phyloP scores from a whole-genome alignment of 352 stramenopile genomes.

The Achlya hypogyna region DNA sequence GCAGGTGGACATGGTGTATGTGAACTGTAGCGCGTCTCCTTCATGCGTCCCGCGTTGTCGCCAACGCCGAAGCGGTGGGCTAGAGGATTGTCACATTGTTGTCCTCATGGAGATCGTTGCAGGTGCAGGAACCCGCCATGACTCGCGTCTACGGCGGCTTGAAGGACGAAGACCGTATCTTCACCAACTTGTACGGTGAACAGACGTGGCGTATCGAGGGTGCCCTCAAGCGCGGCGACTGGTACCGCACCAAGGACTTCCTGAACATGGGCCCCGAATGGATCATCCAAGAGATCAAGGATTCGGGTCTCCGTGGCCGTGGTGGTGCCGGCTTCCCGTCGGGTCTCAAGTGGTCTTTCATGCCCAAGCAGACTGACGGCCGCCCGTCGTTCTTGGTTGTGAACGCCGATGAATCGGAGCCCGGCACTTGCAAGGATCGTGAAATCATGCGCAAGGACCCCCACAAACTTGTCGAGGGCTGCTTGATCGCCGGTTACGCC shows the following conservation, averaged over 20 bases:
- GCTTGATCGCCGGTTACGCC: slow-evolving; percentile 95
- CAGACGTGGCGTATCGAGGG: slow-evolving; percentile 82
- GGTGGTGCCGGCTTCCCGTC: slow-evolving; percentile 98
- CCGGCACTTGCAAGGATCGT: slow-evolving; percentile 99
- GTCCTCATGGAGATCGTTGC: not conserved
- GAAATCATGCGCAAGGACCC: slow-evolving; percentile 99
- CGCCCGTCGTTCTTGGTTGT: slow-evolving; percentile 99
- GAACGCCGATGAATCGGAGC: slow-evolving; percentile 99
- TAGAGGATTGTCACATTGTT: no score
- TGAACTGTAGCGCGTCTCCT: slow-evolving; percentile 3
- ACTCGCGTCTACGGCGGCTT: slow-evolving; percentile 90
- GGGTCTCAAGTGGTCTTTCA: slow-evolving; percentile 99
- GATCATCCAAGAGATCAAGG: slow-evolving; percentile 99
- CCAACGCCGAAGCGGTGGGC: slow-evolving; percentile 9
- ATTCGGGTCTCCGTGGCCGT: slow-evolving; percentile 95
- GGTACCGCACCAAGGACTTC: slow-evolving; percentile 94
- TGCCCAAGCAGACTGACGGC: slow-evolving; percentile 99
- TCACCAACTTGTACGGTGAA: slow-evolving; percentile 99
- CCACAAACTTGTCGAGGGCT: slow-evolving; percentile 99
- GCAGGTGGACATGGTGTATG: not conserved
- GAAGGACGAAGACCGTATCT: slow-evolving; percentile 99
- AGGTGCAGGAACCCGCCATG: slow-evolving; percentile 50
- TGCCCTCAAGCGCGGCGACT: slow-evolving; percentile 93
- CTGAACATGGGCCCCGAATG: slow-evolving; percentile 98
- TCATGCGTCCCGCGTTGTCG: slow-evolving; percentile 1